Percentiles rank a stretch among this genome's conserved stretches.
Conservation (phyloP, 768 basidiomycete genomes). For the Udeniomyces megalosporus region DNA sequence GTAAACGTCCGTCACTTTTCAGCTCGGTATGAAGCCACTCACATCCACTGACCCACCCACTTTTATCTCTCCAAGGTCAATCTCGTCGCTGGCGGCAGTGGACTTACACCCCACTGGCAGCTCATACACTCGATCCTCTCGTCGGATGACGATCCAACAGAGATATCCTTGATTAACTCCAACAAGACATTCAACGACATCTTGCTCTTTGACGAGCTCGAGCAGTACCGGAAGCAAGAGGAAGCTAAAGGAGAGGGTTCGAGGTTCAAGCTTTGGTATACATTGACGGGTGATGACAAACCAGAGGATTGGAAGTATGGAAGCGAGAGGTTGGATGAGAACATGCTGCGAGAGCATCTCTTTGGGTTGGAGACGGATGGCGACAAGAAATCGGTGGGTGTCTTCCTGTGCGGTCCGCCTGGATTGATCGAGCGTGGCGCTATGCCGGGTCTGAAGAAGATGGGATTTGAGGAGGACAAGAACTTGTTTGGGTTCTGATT, state of each 20-base stretch:
- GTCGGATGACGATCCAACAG: background rate
- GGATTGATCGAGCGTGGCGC: no score
- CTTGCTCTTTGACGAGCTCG: constrained; percentile 15
- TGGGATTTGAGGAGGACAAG: constrained; percentile 11
- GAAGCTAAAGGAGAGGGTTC: background rate
- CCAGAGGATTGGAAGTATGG: constrained; percentile 10
- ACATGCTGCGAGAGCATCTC: constrained; percentile 11
- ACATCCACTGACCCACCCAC: no score
- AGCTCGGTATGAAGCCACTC: no score
- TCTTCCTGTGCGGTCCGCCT: no score
- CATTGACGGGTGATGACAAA: constrained; percentile 5
- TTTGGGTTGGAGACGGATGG: background rate
- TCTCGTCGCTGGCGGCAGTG: background rate
- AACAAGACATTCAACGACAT: constrained; percentile 10
- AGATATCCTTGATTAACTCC: constrained; percentile 10
- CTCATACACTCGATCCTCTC: constrained; percentile 10
- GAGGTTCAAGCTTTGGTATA: constrained; percentile 12
- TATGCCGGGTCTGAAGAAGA: background rate
- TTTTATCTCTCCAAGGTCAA: no score
- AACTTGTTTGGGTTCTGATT: constrained; percentile 13
- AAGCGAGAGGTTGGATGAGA: constrained; percentile 7
- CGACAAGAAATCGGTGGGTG: background rate
- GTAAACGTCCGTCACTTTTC: no score
- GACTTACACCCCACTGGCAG: constrained; percentile 15
- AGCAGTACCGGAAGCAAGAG: background rate